Conservation (phyloP, 1,139 yeast species). For the Petasospora rhodanensis region DNA sequence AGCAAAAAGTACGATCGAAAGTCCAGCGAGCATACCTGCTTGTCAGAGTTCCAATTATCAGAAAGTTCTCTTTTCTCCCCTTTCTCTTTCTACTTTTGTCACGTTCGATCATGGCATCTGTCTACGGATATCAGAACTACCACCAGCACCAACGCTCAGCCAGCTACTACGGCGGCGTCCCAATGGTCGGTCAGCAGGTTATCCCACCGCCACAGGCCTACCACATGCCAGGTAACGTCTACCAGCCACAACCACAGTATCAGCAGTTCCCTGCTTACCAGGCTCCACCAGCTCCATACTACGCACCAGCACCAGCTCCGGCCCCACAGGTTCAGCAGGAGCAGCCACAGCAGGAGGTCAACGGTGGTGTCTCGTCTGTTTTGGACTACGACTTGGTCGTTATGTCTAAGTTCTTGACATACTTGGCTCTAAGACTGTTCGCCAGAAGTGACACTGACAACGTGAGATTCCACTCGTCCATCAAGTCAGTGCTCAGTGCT, state of each 20-base stretch:
- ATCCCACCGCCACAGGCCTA: background rate
- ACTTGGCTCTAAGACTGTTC: slow-evolving; percentile 46
- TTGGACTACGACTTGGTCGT: slow-evolving; percentile 72
- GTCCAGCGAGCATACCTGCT: too few species aligned
- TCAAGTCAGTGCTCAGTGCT: slow-evolving; percentile 74
- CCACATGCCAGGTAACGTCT: too few species aligned
- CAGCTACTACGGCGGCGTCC: slow-evolving; percentile 6
- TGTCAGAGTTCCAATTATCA: too few species aligned
- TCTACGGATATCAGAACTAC: slow-evolving; percentile 9
- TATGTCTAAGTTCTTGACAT: slow-evolving; percentile 73
- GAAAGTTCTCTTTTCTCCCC: background rate
- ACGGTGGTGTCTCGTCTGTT: slow-evolving; percentile 74
- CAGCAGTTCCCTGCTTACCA: slow-evolving; percentile 3
- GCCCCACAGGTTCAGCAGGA: slow-evolving; percentile 10
- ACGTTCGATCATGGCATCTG: slow-evolving; percentile 12
- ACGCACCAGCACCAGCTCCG: slow-evolving; percentile 3
- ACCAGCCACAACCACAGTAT: too few species aligned
- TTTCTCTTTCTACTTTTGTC: background rate
- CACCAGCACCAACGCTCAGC: slow-evolving; percentile 3
- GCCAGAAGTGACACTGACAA: slow-evolving; percentile 48
- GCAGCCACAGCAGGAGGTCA: slow-evolving; percentile 28
- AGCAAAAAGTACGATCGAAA: too few species aligned
- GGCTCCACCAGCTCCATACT: slow-evolving; percentile 8
- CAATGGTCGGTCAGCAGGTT: background rate
- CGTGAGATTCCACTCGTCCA: slow-evolving; percentile 52